Evolutionary conservation across 352 stramenopile species (phyloP).

Genomic region (Phytophthora cajani): DNA sequence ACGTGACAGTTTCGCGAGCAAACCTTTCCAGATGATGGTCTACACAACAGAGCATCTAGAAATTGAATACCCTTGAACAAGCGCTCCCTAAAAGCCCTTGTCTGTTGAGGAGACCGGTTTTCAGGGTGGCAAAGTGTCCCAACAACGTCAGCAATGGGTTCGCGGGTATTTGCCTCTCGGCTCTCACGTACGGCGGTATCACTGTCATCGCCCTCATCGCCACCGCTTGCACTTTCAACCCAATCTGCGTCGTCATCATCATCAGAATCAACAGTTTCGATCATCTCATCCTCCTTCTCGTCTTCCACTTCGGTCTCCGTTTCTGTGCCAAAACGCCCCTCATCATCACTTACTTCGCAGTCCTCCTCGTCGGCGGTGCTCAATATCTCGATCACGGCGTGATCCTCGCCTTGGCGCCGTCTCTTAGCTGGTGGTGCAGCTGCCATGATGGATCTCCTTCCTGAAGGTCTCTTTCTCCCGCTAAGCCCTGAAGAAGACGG

Average conservation of each 20-base stretch:
- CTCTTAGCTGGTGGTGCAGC: background rate
- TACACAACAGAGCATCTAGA: slow-evolving; percentile 59
- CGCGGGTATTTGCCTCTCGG: background rate
- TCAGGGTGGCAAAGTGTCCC: slow-evolving; percentile 55
- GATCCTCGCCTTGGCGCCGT: background rate
- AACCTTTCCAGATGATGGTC: slow-evolving; percentile 44
- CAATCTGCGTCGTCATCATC: slow-evolving; percentile 12
- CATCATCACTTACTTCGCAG: slow-evolving; percentile 10
- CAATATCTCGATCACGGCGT: slow-evolving; percentile 8
- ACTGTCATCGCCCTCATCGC: slow-evolving; percentile 2
- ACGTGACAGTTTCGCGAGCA: slow-evolving; percentile 49
- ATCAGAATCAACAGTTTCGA: background rate
- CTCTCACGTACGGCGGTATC: background rate
- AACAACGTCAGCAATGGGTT: slow-evolving; percentile 37
- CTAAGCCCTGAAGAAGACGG: background rate
- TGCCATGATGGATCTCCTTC: background rate
- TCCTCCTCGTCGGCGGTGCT: slow-evolving; percentile 25
- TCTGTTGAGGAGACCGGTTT: slow-evolving; percentile 46
- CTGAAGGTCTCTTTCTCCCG: background rate
- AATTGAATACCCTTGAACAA: slow-evolving; percentile 56
- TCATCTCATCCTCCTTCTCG: slow-evolving; percentile 14
- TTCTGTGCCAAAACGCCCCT: background rate
- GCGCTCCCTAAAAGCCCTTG: slow-evolving; percentile 55
- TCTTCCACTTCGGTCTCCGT: slow-evolving; percentile 15
- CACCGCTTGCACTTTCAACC: slow-evolving; percentile 12